Evolutionary conservation across 2,329 filamentous ascomycete genomes (phyloP).

Genomic region (Fusarium coffeatum): DNA sequence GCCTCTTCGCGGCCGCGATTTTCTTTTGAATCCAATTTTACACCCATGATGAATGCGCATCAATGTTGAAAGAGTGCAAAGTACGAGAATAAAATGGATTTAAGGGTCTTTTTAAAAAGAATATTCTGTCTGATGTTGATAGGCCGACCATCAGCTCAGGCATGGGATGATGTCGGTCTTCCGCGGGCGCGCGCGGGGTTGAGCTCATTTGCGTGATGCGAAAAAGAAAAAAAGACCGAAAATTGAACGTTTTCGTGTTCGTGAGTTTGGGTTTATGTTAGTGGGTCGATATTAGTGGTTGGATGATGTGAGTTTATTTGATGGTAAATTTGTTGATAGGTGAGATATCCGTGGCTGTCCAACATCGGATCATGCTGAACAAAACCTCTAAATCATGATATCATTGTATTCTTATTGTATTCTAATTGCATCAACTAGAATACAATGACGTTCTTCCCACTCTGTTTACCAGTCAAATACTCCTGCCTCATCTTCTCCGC

Average conservation of each 20-base stretch:
- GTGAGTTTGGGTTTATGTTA: not conserved
- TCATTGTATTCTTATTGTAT: not conserved
- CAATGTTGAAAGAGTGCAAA: too few species aligned
- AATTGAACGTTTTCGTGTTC: slow-evolving; percentile 22
- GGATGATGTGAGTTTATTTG: slow-evolving; percentile 2
- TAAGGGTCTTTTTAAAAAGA: not conserved
- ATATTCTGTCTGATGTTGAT: not conserved
- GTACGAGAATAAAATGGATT: slow-evolving; percentile 1
- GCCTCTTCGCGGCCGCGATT: not conserved
- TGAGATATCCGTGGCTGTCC: not conserved
- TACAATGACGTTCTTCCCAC: slow-evolving; percentile 8
- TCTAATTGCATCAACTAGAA: not conserved
- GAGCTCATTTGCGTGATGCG: not conserved
- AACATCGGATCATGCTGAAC: not conserved
- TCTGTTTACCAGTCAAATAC: not conserved
- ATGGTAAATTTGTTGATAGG: not conserved
- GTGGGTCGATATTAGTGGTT: not conserved
- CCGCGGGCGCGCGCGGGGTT: slow-evolving; percentile 7
- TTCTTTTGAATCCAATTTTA: not conserved
- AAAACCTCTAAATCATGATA: accelerated
- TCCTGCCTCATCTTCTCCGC: slow-evolving; percentile 15
- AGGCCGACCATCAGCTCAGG: slow-evolving; percentile 10
- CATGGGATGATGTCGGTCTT: slow-evolving; percentile 1
- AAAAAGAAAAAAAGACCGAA: slow-evolving; percentile 1
- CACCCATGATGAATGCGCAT: slow-evolving; percentile 1